Evolutionary conservation across 139 green algal genomes (phyloP), one percentile per base, ranked within the genome.

Genomic region (Diplosphaera chodatii): DNA sequence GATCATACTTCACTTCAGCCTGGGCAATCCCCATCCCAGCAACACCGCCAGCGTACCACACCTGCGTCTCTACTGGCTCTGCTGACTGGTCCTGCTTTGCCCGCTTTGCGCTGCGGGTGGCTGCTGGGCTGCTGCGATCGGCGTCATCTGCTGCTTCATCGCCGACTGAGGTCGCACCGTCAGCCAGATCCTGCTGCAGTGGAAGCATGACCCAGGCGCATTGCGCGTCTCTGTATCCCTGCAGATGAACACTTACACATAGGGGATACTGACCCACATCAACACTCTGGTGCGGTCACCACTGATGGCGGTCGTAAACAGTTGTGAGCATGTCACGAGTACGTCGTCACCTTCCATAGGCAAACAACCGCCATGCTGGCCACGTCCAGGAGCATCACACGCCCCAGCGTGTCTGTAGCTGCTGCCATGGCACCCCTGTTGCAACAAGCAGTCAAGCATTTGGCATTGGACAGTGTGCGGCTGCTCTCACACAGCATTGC

Each of bases 141-240:
- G 10, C 37, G 6, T 6, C 6, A 48, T 13, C 41, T 56, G 37
- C 63, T 68, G 55, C 10, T 22, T 34, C 22, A 48, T 6, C 32
- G 29, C 41, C 55, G 29, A 29, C 71, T 22, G 13, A 1, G 8
- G 23, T 0, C 30, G 25, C n/a, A 1, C 1, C 32, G 4, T 33
- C 41, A 55, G 68, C 3, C 4, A 2, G 16, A 28, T 41, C 32
- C 32, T 34, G 16, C 4, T 21, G 1, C 27, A 13, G 0, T 18
- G 33, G 66, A 32, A 67, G 77, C 68, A 83, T 74, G 41, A 91
- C 27, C 86, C 86, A 91, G 8, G 70, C 85, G 30, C 78, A 79
- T 27, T 90, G 85, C 1, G 86, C 86, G 13, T 90, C 79, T 1
- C 86, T 74, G 69, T 91, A 91, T 21, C 84, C 86, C 75, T 66